These are phyloP conservation scores for Plasmopara muralis DNA, from an alignment of 352 stramenopile species.

Conservation along the genomic window DNA sequence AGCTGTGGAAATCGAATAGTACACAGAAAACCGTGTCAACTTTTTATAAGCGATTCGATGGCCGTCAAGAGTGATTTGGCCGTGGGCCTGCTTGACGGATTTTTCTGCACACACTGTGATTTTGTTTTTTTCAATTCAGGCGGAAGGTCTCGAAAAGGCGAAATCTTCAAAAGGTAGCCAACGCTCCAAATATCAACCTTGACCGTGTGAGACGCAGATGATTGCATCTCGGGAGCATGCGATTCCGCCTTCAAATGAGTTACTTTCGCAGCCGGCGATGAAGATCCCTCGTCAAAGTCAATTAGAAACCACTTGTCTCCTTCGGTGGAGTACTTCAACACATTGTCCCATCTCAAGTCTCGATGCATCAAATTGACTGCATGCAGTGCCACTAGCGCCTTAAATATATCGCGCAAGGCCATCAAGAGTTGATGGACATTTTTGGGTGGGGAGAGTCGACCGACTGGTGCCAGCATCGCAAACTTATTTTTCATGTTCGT, in stretches of 20 bases:
- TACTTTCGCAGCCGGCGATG: slow-evolving; percentile 2
- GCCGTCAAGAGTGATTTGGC: slow-evolving; percentile 8
- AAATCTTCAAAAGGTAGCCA: slow-evolving; percentile 10
- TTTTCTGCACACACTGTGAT: slow-evolving; percentile 8
- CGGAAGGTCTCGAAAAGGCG: slow-evolving; percentile 4
- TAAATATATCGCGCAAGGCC: too few relatives aligned
- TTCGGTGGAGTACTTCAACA: slow-evolving; percentile 12
- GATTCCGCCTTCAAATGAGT: slow-evolving; percentile 16
- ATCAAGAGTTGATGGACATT: too few relatives aligned
- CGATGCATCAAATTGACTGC: too few relatives aligned
- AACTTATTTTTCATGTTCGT: background rate
- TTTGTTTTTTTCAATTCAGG: slow-evolving; percentile 3
- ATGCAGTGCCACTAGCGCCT: too few relatives aligned
- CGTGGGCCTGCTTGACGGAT: slow-evolving; percentile 3
- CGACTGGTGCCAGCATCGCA: background rate
- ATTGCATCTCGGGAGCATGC: slow-evolving; percentile 20
- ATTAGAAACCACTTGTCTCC: slow-evolving; percentile 7
- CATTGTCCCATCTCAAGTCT: slow-evolving; percentile 10
- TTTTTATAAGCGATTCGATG: slow-evolving; percentile 9
- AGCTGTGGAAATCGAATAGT: too few relatives aligned
- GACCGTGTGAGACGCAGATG: slow-evolving; percentile 9
- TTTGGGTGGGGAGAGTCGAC: background rate
- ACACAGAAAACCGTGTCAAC: background rate
- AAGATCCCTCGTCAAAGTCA: slow-evolving; percentile 4
- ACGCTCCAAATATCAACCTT: slow-evolving; percentile 14